Evolutionary conservation across 192 early-diverging fungal genomes (phyloP), one percentile per base, ranked within the genome.

Genomic region (Rhizophagus sp.): DNA sequence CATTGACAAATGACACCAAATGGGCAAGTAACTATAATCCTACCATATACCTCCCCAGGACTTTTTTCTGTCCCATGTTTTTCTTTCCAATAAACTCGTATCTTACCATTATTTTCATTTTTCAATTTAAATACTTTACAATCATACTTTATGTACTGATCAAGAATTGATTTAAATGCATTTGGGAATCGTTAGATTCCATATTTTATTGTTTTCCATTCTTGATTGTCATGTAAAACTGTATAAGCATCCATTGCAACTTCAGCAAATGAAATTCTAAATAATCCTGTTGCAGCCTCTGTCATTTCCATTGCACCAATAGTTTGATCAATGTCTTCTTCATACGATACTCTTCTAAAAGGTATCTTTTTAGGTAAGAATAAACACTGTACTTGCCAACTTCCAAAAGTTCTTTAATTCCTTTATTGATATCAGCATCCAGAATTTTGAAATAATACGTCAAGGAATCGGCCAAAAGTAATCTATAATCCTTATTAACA

Each of bases 111-210:
- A 36, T 36, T 36, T 36, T 75, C 62, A 66, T 47, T 69, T 0
- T 70, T 57, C 13, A 84, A 7, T 34, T 84, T 82, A 17, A 52
- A 70, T n/a, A 84, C 83, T 30, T 74, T 63, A 17, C 41, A 15
- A 5, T 80, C 62, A 36, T 76, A 84, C 13, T n/a, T 76, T 15
- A 83, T 52, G 8, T 36, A 36, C 34, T 36, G 1, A 2, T 36
- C 34, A 36, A 36, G 34, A 36, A 36, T 4, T 36, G 34, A 73
- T 1, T 12, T 25, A 24, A 84, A 84, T 5, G 83, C 83, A 27
- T 84, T 41, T 30, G 83, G 64, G 12, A 83, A 73, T 62, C 83
- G 82, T 36, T 80, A 62, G 34, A 84, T 50, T 24, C 83, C 83
- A 3, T 82, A 67, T 44, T 84, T 70, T 17, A 84, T 79, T 0